Base-by-base conservation (phyloP, 768 basidiomycete species). In the Calocera cornea region DNA sequence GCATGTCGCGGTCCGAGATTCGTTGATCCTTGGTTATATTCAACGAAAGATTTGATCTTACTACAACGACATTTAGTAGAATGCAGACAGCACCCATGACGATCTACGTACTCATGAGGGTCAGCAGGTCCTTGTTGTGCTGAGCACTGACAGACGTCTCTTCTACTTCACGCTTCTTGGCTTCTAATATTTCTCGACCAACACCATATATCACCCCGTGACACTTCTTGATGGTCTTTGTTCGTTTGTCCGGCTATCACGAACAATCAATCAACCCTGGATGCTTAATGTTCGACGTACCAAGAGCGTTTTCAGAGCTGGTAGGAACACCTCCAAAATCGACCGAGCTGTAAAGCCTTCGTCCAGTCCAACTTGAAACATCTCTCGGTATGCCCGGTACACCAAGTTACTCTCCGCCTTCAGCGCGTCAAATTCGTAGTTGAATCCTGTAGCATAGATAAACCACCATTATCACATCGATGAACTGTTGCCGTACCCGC, bases 371-470 rank as follows among this genome's bases (percentile, higher is more conserved):
- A 81, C 75, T 41, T 78, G 75, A 68, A 84, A 83, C 79, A 83
- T 80, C 27, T 77, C 75, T 64, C 82, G 78, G 72, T 82, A 84
- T 16, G 83, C 82, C 24, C 74, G 65, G 68, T 83, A 83, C 19
- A 83, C 77, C 66, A 77, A 63, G 34, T 69, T 67, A 0, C 80
- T 77, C 71, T 84, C 83, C 64, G 81, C 79, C 63, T 80, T 74
- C 1, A 85, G 71, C 1, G 83, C 77, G 44, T 80, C 76, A 73
- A 85, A 85, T 34, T 79, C 75, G 68, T 84, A 83, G 69, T 82
- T 79, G 40, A 85, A 82, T 3, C 89, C 90, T 69, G 22, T 22
- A n/a, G n/a, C n/a, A n/a, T n/a, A n/a, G n/a, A n/a, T n/a, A n/a
- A n/a, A n/a, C n/a, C n/a, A n/a, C n/a, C n/a, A n/a, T n/a, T n/a